A percentile compares a stretch with the other conserved stretches of the same genome.
Evolutionary conservation across 345 rosid genomes (phyloP).

Genomic region (Salix dunnii): DNA sequence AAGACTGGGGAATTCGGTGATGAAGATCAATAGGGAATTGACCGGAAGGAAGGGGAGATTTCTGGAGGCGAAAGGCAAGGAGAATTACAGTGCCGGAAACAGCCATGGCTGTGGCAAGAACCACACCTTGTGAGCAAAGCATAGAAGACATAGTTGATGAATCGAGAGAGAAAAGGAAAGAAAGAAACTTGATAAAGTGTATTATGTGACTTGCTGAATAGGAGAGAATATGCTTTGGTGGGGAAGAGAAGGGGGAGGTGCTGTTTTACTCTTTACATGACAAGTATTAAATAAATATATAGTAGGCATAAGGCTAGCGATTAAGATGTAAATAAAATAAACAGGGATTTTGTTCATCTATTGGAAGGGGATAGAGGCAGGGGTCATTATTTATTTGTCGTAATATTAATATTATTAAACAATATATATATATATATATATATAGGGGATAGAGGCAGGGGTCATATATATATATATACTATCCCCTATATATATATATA

Average conservation of each 20-base stretch:
- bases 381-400: not conserved
- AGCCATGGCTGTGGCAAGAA: constrained; percentile 74
- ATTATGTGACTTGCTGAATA: not conserved
- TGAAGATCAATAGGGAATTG: constrained; percentile 23
- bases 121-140: constrained; percentile 55
- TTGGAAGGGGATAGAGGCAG: not conserved
- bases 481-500: no score
- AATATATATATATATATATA: no score
- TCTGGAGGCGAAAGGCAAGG: constrained; percentile 64
- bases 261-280: not conserved
- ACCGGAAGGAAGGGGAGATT: constrained; percentile 20
- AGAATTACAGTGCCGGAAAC: constrained; percentile 72
- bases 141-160: constrained; percentile 40
- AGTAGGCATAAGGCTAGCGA: not conserved
- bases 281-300: not conserved
- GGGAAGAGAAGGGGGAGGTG: not conserved
- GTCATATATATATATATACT: no score
- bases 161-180: not conserved
- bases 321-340: not conserved
- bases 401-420: no score
- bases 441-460: no score
- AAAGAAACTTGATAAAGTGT: not conserved
- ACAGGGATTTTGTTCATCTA: not conserved
- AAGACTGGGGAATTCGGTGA: constrained; percentile 14
- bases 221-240: constrained; percentile 12